Base-by-base conservation (phyloP, 768 basidiomycete genomes). In the Trametes meyenii region DNA sequence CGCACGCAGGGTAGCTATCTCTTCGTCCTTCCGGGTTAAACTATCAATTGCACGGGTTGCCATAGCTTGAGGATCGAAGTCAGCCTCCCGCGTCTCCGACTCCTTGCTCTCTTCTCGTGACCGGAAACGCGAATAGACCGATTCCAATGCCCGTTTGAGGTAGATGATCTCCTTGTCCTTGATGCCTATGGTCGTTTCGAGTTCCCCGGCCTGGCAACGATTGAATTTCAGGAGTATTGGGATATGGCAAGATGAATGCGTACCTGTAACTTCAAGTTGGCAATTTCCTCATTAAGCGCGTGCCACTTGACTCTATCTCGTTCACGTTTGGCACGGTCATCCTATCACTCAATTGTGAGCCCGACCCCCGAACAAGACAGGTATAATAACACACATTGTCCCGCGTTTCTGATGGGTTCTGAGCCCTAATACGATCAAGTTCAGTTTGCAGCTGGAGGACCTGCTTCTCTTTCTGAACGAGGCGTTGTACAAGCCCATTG, bases 391-490 rank as follows among this genome's bases (percentile, higher is more conserved):
- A 52, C 66, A 92, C 90, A 42, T 81, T 79, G 64, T 91, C 89
- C 24, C 81, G 77, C 1, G 73, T 72, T 50, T 88, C 88, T 24
- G 66, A 72, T 5, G 84, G 85, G 71, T 83, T 84, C 70, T 85
- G 82, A 5, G 78, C 75, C 66, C 83, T 85, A 65, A 87, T 74
- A 17, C 80, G 78, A 57, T 87, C 88, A 19, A 95, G 74, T 68
- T 94, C 89, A 3, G 81, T 80, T 69, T 88, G 87, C 1, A 96
- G 79, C 57, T 87, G 85, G 2, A 85, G 70, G 1, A 93, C 90
- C 72, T 94, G 85, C 68, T 90, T 92, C 76, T 97, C 94, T 71
- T 94, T 94, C 71, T 87, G 83, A 3, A 89, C 83, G 16, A 96
- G 78, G 11, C 91, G 85, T 68, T 93, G 91, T 10, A 94, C 84